Evolutionary conservation across 2,329 filamentous ascomycete species (phyloP).

Genomic region (Exophiala oligosperma): DNA sequence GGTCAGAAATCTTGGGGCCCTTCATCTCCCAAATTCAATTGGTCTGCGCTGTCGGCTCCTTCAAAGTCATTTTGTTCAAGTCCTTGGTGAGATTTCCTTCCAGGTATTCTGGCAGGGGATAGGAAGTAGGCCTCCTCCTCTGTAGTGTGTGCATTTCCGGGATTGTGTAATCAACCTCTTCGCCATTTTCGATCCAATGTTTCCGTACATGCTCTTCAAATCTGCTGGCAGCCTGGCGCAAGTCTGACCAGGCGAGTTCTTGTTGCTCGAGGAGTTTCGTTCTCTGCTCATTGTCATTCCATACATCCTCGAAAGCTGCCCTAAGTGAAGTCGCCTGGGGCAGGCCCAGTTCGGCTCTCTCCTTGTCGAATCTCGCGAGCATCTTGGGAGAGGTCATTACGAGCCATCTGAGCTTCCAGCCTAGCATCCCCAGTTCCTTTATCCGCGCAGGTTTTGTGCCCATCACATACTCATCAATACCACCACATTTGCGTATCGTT

Average conservation of each 20-base stretch:
- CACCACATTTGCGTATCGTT: constrained; percentile 77
- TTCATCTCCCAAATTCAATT: too few species aligned
- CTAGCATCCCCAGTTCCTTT: constrained; percentile 82
- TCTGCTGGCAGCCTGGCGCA: constrained; percentile 28
- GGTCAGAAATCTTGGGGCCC: too few species aligned
- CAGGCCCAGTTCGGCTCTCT: constrained; percentile 68
- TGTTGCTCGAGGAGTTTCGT: constrained; percentile 40
- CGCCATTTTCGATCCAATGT: constrained; percentile 23
- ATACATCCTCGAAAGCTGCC: constrained; percentile 41
- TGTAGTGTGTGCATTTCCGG: constrained; percentile 18
- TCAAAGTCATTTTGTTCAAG: not conserved
- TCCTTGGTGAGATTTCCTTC: not conserved
- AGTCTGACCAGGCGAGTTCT: constrained; percentile 33
- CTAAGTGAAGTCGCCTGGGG: constrained; percentile 45
- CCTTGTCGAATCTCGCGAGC: constrained; percentile 62
- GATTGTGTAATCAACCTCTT: constrained; percentile 16
- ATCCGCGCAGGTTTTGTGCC: constrained; percentile 75
- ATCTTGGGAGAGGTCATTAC: constrained; percentile 77
- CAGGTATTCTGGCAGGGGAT: constrained; percentile 14
- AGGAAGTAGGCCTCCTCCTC: constrained; percentile 3
- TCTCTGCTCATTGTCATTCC: constrained; percentile 46
- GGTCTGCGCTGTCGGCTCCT: not conserved
- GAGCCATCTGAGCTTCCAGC: constrained; percentile 87
- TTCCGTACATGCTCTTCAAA: constrained; percentile 30
- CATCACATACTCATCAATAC: constrained; percentile 87